Base-by-base conservation (phyloP, 2,329 filamentous ascomycete genomes). In the Pezicula rhizophila region DNA sequence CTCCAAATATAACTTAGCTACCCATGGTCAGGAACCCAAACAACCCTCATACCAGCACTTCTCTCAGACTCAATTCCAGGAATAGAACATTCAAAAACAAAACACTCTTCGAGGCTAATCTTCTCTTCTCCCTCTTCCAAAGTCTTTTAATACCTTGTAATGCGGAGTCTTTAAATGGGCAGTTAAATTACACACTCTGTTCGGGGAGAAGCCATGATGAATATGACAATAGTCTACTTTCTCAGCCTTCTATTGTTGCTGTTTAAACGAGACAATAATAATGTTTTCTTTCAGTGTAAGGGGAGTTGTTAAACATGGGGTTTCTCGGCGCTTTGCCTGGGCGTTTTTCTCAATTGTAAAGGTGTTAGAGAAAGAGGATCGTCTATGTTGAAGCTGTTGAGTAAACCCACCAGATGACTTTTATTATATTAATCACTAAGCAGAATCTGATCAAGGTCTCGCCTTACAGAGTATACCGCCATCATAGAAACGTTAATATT, bases 41-140 rank as follows among this genome's bases (percentile, higher is more conserved):
- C 76, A 15, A 95, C 90, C 56, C 92, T 82, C 92, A 97, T 97
- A 0, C 93, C 92, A 0, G 92, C 93, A 57, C 92, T 80, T 46
- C 92, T 75, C 6, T 90, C 93, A 2, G 90, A 82, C 69, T 97
- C 92, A 4, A 96, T 89, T 5, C 93, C 93, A 0, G 90, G 89
- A 2, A 97, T 89, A 33, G 85, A 88, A 68, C 97, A 93, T 69
- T 97, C 93, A 60, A 97, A 96, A 0, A 97, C 93, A 12, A 97
- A 75, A 64, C 92, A 97, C 68, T 97, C 92, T 57, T 87, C 86
- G 0, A 91, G 89, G 48, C 66, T 75, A 55, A 99, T 85, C 50
- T 77, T 70, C 54, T 77, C 70, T 44, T 85, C 82, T 37, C 80
- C 81, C 3, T 75, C 69, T 0, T 74, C 71, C 10, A 95, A 72